These are phyloP conservation scores for Hordeum pubiflorum DNA, from an alignment of 202 grass and related monocot genomes.

Conservation along the genomic window DNA sequence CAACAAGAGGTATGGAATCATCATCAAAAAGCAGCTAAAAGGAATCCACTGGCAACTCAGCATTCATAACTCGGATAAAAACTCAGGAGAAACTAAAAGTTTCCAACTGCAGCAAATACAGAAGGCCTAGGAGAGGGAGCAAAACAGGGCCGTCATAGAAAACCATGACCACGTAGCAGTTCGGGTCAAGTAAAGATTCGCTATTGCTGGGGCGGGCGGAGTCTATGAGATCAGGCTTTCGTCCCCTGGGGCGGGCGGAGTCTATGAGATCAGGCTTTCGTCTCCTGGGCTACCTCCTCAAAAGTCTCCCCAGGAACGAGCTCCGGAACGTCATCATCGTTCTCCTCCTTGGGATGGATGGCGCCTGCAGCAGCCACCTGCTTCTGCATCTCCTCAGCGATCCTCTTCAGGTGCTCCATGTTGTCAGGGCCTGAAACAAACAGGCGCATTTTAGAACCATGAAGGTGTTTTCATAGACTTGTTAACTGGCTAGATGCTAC, in stretches of 20 bases:
- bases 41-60: slow-evolving; percentile 27
- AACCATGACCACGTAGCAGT: slow-evolving; percentile 29
- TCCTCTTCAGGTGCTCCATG: slow-evolving; percentile 56
- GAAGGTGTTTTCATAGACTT: neutral
- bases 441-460: neutral
- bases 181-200: slow-evolving; percentile 28
- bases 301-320: slow-evolving; percentile 55
- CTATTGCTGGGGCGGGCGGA: slow-evolving; percentile 13
- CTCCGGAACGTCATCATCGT: slow-evolving; percentile 58
- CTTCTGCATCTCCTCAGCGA: slow-evolving; percentile 65
- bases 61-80: slow-evolving; percentile 35
- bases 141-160: slow-evolving; percentile 33
- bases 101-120: slow-evolving; percentile 33
- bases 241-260: slow-evolving; percentile 6
- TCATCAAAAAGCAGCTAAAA: slow-evolving; percentile 24
- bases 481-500: neutral
- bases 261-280: slow-evolving; percentile 39
- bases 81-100: slow-evolving; percentile 40
- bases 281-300: slow-evolving; percentile 39
- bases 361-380: slow-evolving; percentile 44
- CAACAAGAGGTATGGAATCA: neutral
- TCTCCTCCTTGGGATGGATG: slow-evolving; percentile 28
- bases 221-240: slow-evolving; percentile 36
- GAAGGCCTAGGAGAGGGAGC: neutral
- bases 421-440: slow-evolving; percentile 45